phyloP scores from a whole-genome alignment of 441 rosid genomes.

The Gossypium gossypioides region DNA sequence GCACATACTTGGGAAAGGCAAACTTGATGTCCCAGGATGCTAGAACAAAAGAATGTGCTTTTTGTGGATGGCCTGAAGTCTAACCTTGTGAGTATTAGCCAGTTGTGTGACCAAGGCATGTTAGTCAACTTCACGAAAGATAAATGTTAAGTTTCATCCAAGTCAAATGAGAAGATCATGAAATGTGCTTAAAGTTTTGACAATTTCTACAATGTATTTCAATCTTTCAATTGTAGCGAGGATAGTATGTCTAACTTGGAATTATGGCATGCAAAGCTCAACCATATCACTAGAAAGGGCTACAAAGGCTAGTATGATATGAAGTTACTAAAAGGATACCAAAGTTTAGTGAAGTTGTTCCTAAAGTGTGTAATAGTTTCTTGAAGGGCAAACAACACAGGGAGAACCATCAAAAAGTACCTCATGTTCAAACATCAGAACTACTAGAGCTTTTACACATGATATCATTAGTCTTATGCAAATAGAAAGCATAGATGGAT shows the following conservation, averaged over 20 bases:
- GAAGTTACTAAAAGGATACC: neutral
- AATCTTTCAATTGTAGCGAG: neutral
- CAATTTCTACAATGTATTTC: no score
- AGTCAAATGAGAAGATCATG: neutral
- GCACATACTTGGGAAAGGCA: neutral
- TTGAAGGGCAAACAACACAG: neutral
- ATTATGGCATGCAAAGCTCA: neutral
- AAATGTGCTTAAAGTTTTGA: neutral
- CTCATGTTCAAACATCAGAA: no score
- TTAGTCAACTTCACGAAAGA: neutral
- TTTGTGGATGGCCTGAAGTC: neutral
- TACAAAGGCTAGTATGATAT: neutral
- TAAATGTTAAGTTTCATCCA: neutral
- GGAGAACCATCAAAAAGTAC: neutral
- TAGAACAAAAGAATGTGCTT: neutral
- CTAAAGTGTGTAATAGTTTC: neutral
- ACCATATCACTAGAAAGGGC: neutral
- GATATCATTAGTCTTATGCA: neutral
- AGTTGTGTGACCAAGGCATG: neutral
- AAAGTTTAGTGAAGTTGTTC: neutral
- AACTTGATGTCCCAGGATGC: neutral
- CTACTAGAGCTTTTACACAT: neutral
- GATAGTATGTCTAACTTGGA: neutral
- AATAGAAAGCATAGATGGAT: neutral
- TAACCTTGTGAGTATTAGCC: neutral